These are phyloP conservation scores for Podospora conica DNA, from an alignment of 495 filamentous ascomycete species.

Conservation along the genomic window DNA sequence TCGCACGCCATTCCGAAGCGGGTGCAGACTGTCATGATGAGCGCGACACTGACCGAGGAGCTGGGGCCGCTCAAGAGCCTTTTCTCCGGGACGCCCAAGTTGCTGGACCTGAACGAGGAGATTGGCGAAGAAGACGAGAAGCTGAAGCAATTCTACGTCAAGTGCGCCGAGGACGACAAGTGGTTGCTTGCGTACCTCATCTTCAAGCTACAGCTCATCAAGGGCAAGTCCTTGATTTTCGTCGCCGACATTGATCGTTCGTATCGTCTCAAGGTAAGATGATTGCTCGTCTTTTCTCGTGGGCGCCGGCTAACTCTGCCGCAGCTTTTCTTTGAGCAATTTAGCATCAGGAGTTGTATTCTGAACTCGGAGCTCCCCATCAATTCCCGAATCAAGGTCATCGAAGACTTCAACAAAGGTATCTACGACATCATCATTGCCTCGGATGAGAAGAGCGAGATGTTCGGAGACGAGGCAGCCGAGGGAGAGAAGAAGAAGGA, in stretches of 20 bases:
- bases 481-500: slow-evolving; percentile 27
- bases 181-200: slow-evolving; percentile 91
- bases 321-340: slow-evolving; percentile 85
- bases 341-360: slow-evolving; percentile 88
- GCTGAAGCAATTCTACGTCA: slow-evolving; percentile 81
- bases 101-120: slow-evolving; percentile 67
- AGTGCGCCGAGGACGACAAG: slow-evolving; percentile 88
- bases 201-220: slow-evolving; percentile 89
- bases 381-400: slow-evolving; percentile 86
- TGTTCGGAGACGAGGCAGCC: slow-evolving; percentile 42
- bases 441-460: slow-evolving; percentile 77
- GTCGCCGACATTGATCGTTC: slow-evolving; percentile 89
- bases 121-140: slow-evolving; percentile 63
- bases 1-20: slow-evolving; percentile 72
- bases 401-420: slow-evolving; percentile 82
- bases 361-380: slow-evolving; percentile 93
- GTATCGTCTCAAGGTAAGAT: slow-evolving; percentile 69
- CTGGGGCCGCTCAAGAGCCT: slow-evolving; percentile 77
- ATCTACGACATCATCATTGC: slow-evolving; percentile 94
- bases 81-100: slow-evolving; percentile 72
- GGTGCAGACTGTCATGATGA: slow-evolving; percentile 87
- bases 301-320: not conserved
- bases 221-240: slow-evolving; percentile 92
- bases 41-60: slow-evolving; percentile 81
- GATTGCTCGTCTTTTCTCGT: not conserved